phyloP scores from a whole-genome alignment of 192 early-diverging fungal genomes.

The Backusella tarrabulga region DNA sequence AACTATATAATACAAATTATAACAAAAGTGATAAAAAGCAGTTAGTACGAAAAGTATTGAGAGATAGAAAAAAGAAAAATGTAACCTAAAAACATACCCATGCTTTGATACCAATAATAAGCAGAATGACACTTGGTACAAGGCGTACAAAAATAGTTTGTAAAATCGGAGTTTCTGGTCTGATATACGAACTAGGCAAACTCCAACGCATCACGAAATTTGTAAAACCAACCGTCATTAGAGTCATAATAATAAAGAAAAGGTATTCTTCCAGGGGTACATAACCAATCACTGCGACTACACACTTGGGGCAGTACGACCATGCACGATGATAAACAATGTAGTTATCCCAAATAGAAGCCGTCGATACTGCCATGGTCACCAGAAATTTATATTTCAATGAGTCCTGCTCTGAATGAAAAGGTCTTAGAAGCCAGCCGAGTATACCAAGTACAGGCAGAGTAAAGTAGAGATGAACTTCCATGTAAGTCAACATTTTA shows the following conservation, averaged over 20 bases:
- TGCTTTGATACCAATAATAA: constrained; percentile 17
- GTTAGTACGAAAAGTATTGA: background rate
- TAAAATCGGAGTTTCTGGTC: background rate
- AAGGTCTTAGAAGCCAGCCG: constrained; percentile 27
- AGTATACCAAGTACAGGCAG: constrained; percentile 39
- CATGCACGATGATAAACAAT: constrained; percentile 53
- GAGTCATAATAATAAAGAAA: constrained; percentile 57
- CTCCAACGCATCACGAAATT: constrained; percentile 37
- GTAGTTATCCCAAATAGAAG: constrained; percentile 57
- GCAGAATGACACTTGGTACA: constrained; percentile 25
- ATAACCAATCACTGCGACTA: constrained; percentile 53
- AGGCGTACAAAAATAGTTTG: constrained; percentile 14
- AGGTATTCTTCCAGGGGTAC: constrained; percentile 59
- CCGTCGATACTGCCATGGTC: constrained; percentile 43
- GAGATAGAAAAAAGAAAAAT: background rate
- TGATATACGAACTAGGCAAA: constrained; percentile 28
- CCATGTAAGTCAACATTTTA: constrained; percentile 49
- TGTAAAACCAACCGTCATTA: constrained; percentile 40
- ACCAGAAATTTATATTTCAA: constrained; percentile 36
- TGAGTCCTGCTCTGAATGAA: constrained; percentile 26
- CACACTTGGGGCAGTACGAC: constrained; percentile 47
- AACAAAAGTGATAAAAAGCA: constrained; percentile 1
- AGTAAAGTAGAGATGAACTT: constrained; percentile 51
- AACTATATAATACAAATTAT: constrained; percentile 9
- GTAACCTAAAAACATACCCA: constrained; percentile 16